Evolutionary conservation across 2,329 filamentous ascomycete species (phyloP), one percentile per base, ranked within the genome.

Genomic region (Fusarium sp.): DNA sequence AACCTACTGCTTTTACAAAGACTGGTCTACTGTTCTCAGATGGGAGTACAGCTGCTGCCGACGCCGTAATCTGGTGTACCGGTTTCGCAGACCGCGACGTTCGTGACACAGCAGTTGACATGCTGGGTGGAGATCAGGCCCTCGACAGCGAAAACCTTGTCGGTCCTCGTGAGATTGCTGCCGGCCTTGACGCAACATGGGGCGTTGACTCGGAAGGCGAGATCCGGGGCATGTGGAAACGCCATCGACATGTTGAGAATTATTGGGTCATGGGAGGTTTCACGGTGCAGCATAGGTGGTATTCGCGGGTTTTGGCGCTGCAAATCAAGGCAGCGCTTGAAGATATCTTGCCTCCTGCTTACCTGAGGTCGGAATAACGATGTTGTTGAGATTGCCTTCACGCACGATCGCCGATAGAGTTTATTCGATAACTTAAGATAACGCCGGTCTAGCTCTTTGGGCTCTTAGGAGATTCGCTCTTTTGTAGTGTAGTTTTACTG

Each of bases 151-250:
- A 55, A 7, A 21, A n/a, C 1, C 0, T 62, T 0, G 7, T 70
- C 0, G 60, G 60, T 1, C 48, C 63, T n/a, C 41, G 8, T 0
- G 48, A 69, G 0, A 55, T 71, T 7, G 57, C 70, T 1, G 23
- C 18, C 3, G 54, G 49, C 6, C 23, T 69, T 13, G 67, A 65
- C 4, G 13, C 51, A 13, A 69, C 62, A 4, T 73, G 65, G 65
- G 67, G 70, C 1, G 23, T 73, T 0, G 67, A 73, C 7, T 6
- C 54, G 1, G 65, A 70, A 5, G 68, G 70, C 0, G 68, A 71
- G 16, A 63, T 71, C 13, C 52, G 65, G 4, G 70, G 71, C 1
- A 73, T 73, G 62, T 73, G 59, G 70, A 73, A 71, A 6, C 55
- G 65, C 0, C 70, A 73, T 21, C 30, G 37, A 10, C 55, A 26